Base-by-base conservation (phyloP, 306 rosid species). In the Rosa rugosa region DNA sequence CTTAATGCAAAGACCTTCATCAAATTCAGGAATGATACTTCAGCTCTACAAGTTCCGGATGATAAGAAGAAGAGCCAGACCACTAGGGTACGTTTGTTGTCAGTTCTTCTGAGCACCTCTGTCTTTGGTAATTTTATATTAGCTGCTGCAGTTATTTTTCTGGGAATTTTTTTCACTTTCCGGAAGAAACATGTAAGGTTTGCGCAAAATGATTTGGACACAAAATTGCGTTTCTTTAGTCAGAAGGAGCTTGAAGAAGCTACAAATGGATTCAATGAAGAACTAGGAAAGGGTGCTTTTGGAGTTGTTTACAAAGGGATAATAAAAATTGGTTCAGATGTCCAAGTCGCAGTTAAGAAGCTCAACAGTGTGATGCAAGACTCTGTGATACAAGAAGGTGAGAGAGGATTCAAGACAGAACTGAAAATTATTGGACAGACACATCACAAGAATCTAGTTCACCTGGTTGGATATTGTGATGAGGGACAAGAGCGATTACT, bases 281-380 rank as follows among this genome's bases (percentile, higher is more conserved):
- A 69, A 70, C 13, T 86, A 59, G 87, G 87, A 42, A 75, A 17
- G 50, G 89, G 87, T 9, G 65, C 77, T 13, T 86, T 79, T 54
- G 90, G 87, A 38, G 64, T 27, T 50, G 87, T 86, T 38, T 86
- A 76, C 67, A 84, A 76, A 79, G 87, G 87, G 44, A 13, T 0
- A 1, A 6, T 78, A 13, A 27, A 22, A 45, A 53, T 13, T 18
- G 23, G 78, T 14, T 53, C 74, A 20, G 45, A 47, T 17, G 25
- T 60, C 8, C 11, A 42, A 44, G 81, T 77, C 3, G 87, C 80
- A 0, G 87, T 81, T 38, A 84, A 81, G 56, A 85, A 71, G 83
- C 80, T 81, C 4, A 27, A 70, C 36, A 44, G 2, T 16, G 62
- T 54, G 7, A 6, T 31, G 3, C 3, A 31, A 31, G 34, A 31